Base-by-base conservation (phyloP, 2,329 filamentous ascomycete genomes). In the Arthroderma sp. region DNA sequence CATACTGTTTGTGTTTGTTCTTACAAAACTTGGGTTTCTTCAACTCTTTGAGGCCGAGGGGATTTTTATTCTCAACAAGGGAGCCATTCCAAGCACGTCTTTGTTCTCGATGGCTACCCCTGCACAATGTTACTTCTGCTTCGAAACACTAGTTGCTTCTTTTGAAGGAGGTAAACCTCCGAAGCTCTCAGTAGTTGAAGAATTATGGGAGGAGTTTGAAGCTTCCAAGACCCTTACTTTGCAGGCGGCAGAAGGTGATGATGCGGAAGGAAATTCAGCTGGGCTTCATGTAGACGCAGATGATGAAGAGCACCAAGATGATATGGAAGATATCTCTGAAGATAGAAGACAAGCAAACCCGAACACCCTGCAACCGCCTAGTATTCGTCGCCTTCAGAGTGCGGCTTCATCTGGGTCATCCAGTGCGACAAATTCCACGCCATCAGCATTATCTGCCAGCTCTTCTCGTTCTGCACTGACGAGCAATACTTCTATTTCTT, bases 121-220 rank as follows among this genome's bases (percentile, higher is more conserved):
- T 65, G 85, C 85, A 59, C 91, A 97, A 73, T 96, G 91, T 73
- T 83, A 91, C 67, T 91, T 85, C 73, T 96, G 91, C 77, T 97
- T 98, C 77, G 93, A 98, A 74, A 79, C 79, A 41, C 83, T 98
- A 38, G 79, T 82, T 54, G 86, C 91, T 56, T 81, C 83, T 60
- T 87, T 95, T 63, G 81, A 88, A 63, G 76, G 80, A 62, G 84
- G 85, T 61, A 77, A 84, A 59, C 75, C 87, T 9, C 77, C 90
- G 64, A 78, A 77, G 53, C 81, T 97, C 23, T 70, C 76, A 44
- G 78, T 85, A 62, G 79, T 95, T 60, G 81, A 91, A 73, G 75
- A 81, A 17, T 81, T 86, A 6, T 95, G 82, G 80, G 74, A 77
- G 52, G 71, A 76, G 61, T 78, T 82, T 66, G 67, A 75, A 58